Percentiles rank a stretch among this genome's conserved stretches.
phyloP scores from a whole-genome alignment of 31 red algal genomes.

The Porphyra umbilicalis region DNA sequence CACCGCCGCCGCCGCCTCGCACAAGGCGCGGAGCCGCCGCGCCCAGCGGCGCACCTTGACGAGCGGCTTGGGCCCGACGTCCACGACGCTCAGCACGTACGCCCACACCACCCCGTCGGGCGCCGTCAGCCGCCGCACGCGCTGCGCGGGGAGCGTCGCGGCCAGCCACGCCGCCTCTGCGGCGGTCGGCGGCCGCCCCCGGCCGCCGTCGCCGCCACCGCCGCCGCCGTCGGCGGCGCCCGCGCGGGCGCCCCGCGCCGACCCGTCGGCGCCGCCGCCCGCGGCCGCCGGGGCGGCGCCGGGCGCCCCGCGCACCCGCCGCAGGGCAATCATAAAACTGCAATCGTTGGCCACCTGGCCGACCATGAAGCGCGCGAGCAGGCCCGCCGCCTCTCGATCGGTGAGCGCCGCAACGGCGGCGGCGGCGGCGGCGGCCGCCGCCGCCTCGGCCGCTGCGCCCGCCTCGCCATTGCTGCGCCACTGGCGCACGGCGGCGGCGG shows the following conservation, averaged over 20 bases:
- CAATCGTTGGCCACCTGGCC: background rate
- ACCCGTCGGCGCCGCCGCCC: background rate
- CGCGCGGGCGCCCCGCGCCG: background rate
- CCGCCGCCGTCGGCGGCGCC: background rate
- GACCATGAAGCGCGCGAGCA: background rate
- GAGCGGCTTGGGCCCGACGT: background rate
- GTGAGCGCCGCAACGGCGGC: background rate
- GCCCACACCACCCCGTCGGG: background rate
- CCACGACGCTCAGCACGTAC: background rate
- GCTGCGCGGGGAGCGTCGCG: background rate
- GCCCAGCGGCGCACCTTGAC: background rate
- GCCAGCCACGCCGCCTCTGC: background rate
- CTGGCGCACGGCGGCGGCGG: background rate
- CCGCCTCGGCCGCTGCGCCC: background rate
- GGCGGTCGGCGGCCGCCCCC: background rate
- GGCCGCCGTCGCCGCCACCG: background rate
- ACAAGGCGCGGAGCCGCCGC: background rate
- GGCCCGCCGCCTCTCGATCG: background rate
- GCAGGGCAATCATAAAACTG: background rate
- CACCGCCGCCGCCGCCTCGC: background rate
- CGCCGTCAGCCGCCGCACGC: background rate
- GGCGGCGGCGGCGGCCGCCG: background rate
- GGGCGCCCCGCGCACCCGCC: background rate
- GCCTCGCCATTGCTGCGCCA: background rate
- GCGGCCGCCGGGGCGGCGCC: background rate